A percentile compares a stretch with the other conserved stretches of the same genome.
Evolutionary conservation across 805 yeast genomes (phyloP).

Genomic region (Brettanomyces custersianus): DNA sequence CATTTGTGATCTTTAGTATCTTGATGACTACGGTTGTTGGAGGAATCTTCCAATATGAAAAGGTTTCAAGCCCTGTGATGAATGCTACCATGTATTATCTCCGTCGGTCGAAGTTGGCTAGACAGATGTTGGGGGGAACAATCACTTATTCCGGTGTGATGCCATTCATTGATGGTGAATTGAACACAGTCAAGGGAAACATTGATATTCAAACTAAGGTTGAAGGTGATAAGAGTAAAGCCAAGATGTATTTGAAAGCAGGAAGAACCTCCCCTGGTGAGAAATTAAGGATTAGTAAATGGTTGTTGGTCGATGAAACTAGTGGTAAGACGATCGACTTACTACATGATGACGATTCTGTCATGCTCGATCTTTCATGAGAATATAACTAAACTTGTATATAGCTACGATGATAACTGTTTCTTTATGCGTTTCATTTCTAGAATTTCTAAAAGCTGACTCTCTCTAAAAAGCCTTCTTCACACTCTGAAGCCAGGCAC

Average conservation of each 20-base stretch:
- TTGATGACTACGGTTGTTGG: slow-evolving; percentile 47
- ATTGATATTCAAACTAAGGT: slow-evolving; percentile 68
- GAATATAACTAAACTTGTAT: neutral
- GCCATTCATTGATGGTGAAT: slow-evolving; percentile 86
- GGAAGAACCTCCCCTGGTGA: slow-evolving; percentile 44
- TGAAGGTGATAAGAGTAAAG: slow-evolving; percentile 50
- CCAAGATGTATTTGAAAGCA: slow-evolving; percentile 62
- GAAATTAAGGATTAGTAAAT: slow-evolving; percentile 50
- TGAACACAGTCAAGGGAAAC: slow-evolving; percentile 75
- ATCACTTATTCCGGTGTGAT: slow-evolving; percentile 63
- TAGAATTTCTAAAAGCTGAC: neutral
- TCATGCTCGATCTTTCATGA: slow-evolving; percentile 16
- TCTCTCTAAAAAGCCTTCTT: slow-evolving; percentile 7
- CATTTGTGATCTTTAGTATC: slow-evolving; percentile 46
- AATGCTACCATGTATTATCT: slow-evolving; percentile 78
- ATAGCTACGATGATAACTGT: too few relatives aligned
- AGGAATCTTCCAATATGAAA: slow-evolving; percentile 86
- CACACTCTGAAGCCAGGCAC: slow-evolving; percentile 30
- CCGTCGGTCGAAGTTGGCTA: slow-evolving; percentile 63
- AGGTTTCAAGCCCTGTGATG: slow-evolving; percentile 81
- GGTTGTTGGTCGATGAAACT: slow-evolving; percentile 50
- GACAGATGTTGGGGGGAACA: slow-evolving; percentile 60
- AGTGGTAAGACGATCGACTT: slow-evolving; percentile 35
- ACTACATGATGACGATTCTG: slow-evolving; percentile 34
- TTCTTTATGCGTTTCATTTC: neutral